Percentiles rank a stretch among this genome's conserved stretches.
phyloP scores from a whole-genome alignment of 768 basidiomycete species.

The Rossbeevera mucosa region DNA sequence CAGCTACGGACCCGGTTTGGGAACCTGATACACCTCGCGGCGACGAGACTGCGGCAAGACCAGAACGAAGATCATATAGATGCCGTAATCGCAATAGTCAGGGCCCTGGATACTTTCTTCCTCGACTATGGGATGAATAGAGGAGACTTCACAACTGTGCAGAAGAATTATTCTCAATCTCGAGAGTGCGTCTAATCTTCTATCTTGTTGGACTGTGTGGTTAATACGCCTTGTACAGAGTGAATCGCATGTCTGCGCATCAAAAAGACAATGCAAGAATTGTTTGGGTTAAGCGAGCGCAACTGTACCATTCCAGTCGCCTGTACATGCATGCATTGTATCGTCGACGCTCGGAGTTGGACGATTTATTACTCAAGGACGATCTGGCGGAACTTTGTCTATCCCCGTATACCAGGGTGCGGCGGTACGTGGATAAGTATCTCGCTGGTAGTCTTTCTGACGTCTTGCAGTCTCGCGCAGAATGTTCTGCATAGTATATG shows the following conservation, averaged over 20 bases:
- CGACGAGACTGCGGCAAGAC: conserved; percentile 55
- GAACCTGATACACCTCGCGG: conserved; percentile 60
- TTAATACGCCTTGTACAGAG: conserved; percentile 32
- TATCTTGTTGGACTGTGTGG: not conserved
- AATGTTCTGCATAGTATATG: conserved; percentile 58
- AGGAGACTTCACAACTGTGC: conserved; percentile 54
- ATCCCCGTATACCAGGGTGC: conserved; percentile 73
- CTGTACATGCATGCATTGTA: conserved; percentile 75
- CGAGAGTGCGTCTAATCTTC: conserved; percentile 21
- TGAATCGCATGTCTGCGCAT: conserved; percentile 61
- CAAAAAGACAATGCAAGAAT: conserved; percentile 75
- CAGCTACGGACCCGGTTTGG: conserved; percentile 63
- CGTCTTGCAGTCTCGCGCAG: conserved; percentile 56
- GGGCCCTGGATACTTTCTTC: conserved; percentile 71
- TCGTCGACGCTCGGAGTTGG: conserved; percentile 67
- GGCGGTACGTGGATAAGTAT: conserved; percentile 48
- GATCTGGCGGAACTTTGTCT: conserved; percentile 73
- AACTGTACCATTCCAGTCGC: conserved; percentile 71
- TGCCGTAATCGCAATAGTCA: conserved; percentile 67
- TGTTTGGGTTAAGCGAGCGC: conserved; percentile 72
- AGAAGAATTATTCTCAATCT: conserved; percentile 40
- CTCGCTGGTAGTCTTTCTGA: conserved; percentile 3
- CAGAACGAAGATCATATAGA: conserved; percentile 81
- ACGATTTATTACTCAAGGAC: conserved; percentile 56
- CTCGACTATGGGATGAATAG: conserved; percentile 65